Percentiles rank a stretch among this genome's conserved stretches.
Conservation (phyloP, 2,329 filamentous ascomycete species). For the Sarocladiaceae sp. region DNA sequence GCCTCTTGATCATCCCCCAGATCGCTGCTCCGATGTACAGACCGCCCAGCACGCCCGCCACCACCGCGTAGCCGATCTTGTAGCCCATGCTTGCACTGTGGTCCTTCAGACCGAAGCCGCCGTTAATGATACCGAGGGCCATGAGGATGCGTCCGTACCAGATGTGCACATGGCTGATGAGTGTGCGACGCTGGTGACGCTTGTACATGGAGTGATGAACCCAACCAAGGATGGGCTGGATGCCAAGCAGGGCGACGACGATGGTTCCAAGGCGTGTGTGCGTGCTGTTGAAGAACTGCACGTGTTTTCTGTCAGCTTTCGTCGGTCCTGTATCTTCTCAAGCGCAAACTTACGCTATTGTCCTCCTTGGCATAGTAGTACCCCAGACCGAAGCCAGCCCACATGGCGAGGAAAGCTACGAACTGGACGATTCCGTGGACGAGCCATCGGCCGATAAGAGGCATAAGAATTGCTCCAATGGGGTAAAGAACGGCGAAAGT, state of each 20-base stretch:
- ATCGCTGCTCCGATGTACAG: constrained; percentile 32
- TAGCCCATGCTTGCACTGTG: constrained; percentile 32
- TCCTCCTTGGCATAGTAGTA: constrained; percentile 37
- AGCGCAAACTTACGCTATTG: constrained; percentile 32
- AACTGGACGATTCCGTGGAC: constrained; percentile 53
- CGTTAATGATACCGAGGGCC: constrained; percentile 54
- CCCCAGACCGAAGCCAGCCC: constrained; percentile 54
- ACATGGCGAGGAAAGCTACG: constrained; percentile 49
- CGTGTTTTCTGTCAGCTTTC: constrained; percentile 16
- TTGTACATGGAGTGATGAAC: constrained; percentile 51
- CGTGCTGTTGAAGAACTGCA: constrained; percentile 42
- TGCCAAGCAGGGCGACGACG: constrained; percentile 44
- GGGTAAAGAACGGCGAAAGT: constrained; percentile 55
- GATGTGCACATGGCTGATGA: constrained; percentile 51
- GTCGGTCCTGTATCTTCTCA: background rate
- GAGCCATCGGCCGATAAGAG: constrained; percentile 49
- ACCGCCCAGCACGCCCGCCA: constrained; percentile 42
- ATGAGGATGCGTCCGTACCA: constrained; percentile 57
- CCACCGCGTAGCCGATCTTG: constrained; percentile 48
- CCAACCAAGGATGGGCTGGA: constrained; percentile 54
- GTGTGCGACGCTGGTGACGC: constrained; percentile 38
- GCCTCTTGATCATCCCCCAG: constrained; percentile 11
- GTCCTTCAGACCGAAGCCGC: constrained; percentile 53
- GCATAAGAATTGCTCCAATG: constrained; percentile 54
- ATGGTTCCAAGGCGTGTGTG: constrained; percentile 53